These are phyloP conservation scores for Gelatoporia subvermispora DNA, from an alignment of 768 basidiomycete species.

Conservation along the genomic window DNA sequence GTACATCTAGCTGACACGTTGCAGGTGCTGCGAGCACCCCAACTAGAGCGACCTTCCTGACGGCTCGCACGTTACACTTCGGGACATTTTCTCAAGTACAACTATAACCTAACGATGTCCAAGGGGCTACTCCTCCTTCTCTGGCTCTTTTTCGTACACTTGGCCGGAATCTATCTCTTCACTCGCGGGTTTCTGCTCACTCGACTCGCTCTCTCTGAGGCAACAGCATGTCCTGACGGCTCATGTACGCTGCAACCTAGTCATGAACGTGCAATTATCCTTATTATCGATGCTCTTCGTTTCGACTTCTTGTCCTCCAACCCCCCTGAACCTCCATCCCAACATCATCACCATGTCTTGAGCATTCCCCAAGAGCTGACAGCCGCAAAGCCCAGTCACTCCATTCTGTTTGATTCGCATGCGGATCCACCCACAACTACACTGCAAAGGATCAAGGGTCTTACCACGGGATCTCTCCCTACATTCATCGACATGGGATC, in stretches of 20 bases:
- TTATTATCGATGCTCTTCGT: constrained; percentile 90
- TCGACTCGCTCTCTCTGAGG: constrained; percentile 63
- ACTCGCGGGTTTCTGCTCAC: constrained; percentile 87
- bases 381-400: constrained; percentile 54
- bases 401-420: constrained; percentile 84
- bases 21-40: no score
- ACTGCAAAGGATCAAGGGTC: constrained; percentile 88
- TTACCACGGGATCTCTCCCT: constrained; percentile 92
- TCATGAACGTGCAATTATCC: constrained; percentile 73
- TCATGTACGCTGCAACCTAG: constrained; percentile 53
- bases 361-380: constrained; percentile 76
- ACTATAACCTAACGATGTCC: constrained; percentile 3
- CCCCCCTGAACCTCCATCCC: constrained; percentile 55
- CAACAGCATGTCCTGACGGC: constrained; percentile 36
- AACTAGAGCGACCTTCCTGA: no score
- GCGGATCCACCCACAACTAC: constrained; percentile 96
- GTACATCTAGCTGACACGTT: no score
- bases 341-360: constrained; percentile 77
- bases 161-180: constrained; percentile 83
- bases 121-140: constrained; percentile 28
- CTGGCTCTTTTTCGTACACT: constrained; percentile 65
- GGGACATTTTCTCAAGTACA: no score
- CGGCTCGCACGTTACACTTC: no score
- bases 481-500: constrained; percentile 94
- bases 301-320: constrained; percentile 87